Evolutionary conservation across 345 rosid species (phyloP).

Genomic region (Eucalyptus erythrocorys): DNA sequence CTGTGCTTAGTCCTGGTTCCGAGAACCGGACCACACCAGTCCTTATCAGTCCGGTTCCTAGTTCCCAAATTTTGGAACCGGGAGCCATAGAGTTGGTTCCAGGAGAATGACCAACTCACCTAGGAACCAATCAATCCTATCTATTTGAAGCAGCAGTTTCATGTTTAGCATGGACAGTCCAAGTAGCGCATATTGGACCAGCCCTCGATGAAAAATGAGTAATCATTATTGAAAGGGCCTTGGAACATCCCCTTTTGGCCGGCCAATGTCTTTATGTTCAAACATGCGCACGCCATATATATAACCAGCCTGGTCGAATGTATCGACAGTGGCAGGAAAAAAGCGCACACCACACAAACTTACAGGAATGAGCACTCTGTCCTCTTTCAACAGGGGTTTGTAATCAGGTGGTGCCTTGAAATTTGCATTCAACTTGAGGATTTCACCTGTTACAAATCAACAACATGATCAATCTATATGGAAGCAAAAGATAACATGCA

Average conservation of each 20-base stretch:
- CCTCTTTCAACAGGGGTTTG: slow-evolving; percentile 74
- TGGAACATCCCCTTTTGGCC: background rate
- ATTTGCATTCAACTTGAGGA: slow-evolving; percentile 66
- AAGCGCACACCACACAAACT: slow-evolving; percentile 7
- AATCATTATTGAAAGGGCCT: background rate
- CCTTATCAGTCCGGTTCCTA: background rate
- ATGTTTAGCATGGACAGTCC: background rate
- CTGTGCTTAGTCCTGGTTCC: background rate
- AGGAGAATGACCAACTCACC: background rate
- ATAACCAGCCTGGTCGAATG: background rate
- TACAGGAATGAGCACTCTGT: slow-evolving; percentile 72
- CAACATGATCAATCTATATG: background rate
- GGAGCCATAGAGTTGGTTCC: background rate
- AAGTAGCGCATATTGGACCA: background rate
- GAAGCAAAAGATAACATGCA: background rate
- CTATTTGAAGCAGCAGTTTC: background rate
- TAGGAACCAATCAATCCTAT: background rate
- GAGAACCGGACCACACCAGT: background rate
- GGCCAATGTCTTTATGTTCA: background rate
- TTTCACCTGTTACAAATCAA: slow-evolving; percentile 51
- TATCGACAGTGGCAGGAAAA: background rate
- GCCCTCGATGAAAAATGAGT: background rate
- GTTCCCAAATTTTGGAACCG: background rate
- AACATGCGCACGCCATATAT: background rate
- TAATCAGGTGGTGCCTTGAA: slow-evolving; percentile 82